Base-by-base conservation (phyloP, 768 basidiomycete species). In the Lentinula edodes region DNA sequence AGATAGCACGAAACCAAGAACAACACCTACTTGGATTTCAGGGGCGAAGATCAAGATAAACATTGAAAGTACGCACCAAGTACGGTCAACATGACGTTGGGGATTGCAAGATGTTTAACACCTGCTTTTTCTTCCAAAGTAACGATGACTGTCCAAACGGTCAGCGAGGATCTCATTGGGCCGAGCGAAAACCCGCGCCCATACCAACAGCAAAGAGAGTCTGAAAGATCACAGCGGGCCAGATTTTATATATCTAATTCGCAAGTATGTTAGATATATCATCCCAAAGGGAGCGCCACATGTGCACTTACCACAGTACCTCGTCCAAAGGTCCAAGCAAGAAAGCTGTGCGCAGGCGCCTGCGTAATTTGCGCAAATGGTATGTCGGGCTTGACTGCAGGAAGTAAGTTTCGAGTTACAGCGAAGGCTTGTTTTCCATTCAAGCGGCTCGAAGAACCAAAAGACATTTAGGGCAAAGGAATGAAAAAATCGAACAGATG, bases 1-100 rank as follows among this genome's bases (percentile, higher is more conserved):
- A 16, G 62, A 63, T 18, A 63, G 52, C 15, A 89, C 85, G 62
- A 87, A 85, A 74, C 86, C 85, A 72, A 77, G 75, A 28, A 63
- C 50, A 12, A 62, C 61, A 62, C 60, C 60, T 61, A 54, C 5
- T 10, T 15, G 16, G 7, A 6, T 20, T 38, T 41, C 3, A 48
- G 38, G 18, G 23, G 20, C n/a, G 50, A 13, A 6, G 9, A 38
- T 28, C 3, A 20, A 7, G 3, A 45, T 4, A 13, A 39, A 13
- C 28, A 20, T 32, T 5, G 16, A 8, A 35, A 28, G 41, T 15
- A 51, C 59, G 39, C 42, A 50, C 62, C 62, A 38, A 63, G 56
- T 15, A 63, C 62, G 3, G 57, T 63, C 15, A 63, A 45, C 50
- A 63, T 55, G 16, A 63, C 57, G 39, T 52, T 52, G 0, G 62